Conservation (phyloP, 2,329 filamentous ascomycete genomes). For the Venturia asperata region DNA sequence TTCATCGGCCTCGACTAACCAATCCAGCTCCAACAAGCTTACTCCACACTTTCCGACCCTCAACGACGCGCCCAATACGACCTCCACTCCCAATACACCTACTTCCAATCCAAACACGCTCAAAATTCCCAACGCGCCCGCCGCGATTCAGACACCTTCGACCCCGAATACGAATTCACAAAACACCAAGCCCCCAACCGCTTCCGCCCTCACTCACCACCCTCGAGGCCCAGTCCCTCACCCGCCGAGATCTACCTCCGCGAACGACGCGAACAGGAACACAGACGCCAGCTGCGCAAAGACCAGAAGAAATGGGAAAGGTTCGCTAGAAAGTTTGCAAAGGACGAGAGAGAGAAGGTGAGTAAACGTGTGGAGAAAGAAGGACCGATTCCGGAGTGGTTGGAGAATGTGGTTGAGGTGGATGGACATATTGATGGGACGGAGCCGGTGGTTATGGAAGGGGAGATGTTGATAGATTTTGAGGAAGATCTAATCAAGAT, state of each 20-base stretch:
- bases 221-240: neutral
- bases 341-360: neutral
- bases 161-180: neutral
- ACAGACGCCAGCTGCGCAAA: neutral
- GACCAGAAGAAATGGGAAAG: neutral
- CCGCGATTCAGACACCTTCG: neutral
- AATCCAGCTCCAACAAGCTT: neutral
- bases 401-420: neutral
- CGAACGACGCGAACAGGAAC: neutral
- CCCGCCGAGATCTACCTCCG: neutral
- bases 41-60: neutral
- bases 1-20: neutral
- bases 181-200: neutral
- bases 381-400: constrained; percentile 7
- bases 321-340: neutral
- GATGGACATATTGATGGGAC: neutral
- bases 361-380: neutral
- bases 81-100: neutral
- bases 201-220: neutral
- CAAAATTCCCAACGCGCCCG: neutral
- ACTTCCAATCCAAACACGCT: neutral
- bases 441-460: neutral
- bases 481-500: neutral
- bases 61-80: neutral
- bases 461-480: neutral